These are phyloP conservation scores for Apophysomyces variabilis DNA, from an alignment of 371 early-diverging fungal genomes.

Conservation along the genomic window DNA sequence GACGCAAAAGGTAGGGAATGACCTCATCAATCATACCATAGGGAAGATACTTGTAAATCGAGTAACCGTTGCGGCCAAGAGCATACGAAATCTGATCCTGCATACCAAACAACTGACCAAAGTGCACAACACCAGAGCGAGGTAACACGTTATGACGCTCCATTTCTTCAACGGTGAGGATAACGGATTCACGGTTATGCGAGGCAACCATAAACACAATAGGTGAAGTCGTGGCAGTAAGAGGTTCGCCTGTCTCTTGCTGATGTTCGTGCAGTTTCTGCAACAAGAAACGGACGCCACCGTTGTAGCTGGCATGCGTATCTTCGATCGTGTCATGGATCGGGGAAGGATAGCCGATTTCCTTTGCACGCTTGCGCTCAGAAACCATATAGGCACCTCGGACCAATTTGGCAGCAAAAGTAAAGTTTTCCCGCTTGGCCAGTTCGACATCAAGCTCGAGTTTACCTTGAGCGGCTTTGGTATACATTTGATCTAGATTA, in stretches of 20 bases:
- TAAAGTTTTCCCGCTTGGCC: conserved; percentile 70
- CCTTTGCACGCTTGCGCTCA: conserved; percentile 82
- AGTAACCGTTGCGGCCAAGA: conserved; percentile 76
- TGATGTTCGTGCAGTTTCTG: conserved; percentile 49
- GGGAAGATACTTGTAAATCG: conserved; percentile 91
- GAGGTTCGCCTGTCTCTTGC: conserved; percentile 25
- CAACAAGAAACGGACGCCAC: conserved; percentile 77
- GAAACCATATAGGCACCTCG: conserved; percentile 93
- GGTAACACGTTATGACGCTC: conserved; percentile 58
- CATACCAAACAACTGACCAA: conserved; percentile 95
- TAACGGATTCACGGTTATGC: conserved; percentile 87
- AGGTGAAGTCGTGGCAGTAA: conserved; percentile 47
- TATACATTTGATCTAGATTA: conserved; percentile 87
- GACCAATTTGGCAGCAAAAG: conserved; percentile 91
- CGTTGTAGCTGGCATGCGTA: conserved; percentile 86
- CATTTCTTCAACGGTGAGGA: conserved; percentile 69
- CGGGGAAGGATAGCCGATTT: conserved; percentile 73
- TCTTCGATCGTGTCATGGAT: conserved; percentile 80
- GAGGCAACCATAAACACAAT: conserved; percentile 86
- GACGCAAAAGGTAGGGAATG: conserved; percentile 91
- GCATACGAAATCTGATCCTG: conserved; percentile 79
- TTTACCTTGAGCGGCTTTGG: conserved; percentile 70
- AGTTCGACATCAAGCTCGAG: conserved; percentile 74
- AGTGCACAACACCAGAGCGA: conserved; percentile 71
- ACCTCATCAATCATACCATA: conserved; percentile 86